A percentile compares a stretch with the other conserved stretches of the same genome.
Conservation (phyloP, 345 rosid genomes). For the Populus pruinosa region DNA sequence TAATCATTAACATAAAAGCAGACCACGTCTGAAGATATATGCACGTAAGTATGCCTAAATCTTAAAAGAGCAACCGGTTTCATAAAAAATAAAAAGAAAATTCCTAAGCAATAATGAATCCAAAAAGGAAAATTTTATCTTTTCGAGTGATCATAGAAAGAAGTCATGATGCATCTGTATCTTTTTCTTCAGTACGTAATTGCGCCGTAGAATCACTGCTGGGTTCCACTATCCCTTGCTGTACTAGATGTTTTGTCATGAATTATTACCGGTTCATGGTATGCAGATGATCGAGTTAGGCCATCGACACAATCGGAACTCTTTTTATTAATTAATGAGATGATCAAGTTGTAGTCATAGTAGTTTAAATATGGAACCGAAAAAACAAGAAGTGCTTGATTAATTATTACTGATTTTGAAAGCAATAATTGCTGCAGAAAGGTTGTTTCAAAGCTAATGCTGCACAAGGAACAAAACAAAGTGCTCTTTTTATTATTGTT, state of each 20-base stretch:
- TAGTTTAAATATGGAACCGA: neutral
- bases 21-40: neutral
- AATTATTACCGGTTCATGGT: neutral
- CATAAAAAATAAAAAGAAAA: neutral
- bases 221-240: neutral
- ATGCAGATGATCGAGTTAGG: neutral
- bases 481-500: neutral
- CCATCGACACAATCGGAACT: neutral
- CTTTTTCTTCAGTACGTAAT: neutral
- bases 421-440: neutral
- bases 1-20: neutral
- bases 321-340: neutral
- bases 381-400: neutral
- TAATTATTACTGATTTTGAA: neutral
- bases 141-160: neutral
- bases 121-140: neutral
- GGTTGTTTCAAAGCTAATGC: neutral
- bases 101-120: neutral
- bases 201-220: neutral
- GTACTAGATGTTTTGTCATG: neutral
- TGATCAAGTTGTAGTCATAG: neutral
- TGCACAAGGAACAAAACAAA: neutral
- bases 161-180: neutral
- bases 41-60: neutral
- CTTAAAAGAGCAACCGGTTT: neutral